Conservation (phyloP, 73 alveolate genomes). For the Paramecium tetraurelia region DNA sequence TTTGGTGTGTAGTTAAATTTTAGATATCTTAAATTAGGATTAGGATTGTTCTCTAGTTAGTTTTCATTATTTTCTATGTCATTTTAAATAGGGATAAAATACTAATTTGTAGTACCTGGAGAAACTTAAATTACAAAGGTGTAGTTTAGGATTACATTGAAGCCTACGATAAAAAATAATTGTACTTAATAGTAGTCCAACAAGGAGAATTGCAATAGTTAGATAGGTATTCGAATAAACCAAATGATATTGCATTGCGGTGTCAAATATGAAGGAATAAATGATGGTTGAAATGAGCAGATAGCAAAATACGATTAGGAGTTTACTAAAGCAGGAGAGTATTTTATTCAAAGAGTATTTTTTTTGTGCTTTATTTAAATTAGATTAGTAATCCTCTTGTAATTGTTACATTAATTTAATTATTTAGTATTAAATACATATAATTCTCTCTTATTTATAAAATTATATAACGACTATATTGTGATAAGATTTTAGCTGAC, state of each 20-base stretch:
- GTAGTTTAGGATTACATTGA: neutral
- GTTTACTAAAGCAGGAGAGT: neutral
- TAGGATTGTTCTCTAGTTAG: neutral
- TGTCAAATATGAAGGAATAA: neutral
- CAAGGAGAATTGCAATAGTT: neutral
- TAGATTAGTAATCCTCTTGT: neutral
- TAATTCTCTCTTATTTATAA: neutral
- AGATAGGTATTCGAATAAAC: neutral
- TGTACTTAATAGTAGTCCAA: neutral
- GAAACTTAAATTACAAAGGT: neutral
- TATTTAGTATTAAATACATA: neutral
- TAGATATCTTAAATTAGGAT: neutral
- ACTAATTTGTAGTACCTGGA: neutral
- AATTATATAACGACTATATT: neutral
- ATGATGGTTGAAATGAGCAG: neutral
- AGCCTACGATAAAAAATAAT: neutral
- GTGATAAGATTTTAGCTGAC: neutral
- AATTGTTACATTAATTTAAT: neutral
- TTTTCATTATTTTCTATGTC: neutral
- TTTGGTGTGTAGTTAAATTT: neutral
- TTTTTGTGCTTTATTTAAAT: neutral
- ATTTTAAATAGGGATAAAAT: neutral
- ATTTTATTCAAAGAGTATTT: neutral
- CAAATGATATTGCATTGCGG: neutral
- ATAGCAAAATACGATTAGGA: neutral